These are phyloP conservation scores for Vigna trinervia DNA, from an alignment of 306 rosid genomes.

Conservation along the genomic window DNA sequence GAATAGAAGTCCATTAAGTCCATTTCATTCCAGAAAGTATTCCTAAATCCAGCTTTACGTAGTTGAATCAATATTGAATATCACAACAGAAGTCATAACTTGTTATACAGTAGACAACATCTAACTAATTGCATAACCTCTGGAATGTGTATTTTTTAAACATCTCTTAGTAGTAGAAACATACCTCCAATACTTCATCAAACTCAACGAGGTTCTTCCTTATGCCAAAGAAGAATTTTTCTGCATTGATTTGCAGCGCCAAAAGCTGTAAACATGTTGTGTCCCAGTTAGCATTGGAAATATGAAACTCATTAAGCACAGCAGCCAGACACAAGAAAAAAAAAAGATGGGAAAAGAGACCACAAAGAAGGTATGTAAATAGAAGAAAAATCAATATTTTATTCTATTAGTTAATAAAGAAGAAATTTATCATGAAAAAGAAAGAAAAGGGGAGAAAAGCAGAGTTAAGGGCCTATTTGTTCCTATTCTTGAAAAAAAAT, in stretches of 20 bases:
- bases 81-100: slow-evolving; percentile 10
- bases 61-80: slow-evolving; percentile 35
- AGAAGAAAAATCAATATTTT: slow-evolving; percentile 30
- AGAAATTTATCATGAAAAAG: slow-evolving; percentile 17
- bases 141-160: slow-evolving; percentile 8
- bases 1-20: slow-evolving; percentile 32
- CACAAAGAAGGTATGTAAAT: slow-evolving; percentile 15
- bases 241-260: slow-evolving; percentile 92
- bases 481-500: neutral
- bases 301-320: slow-evolving; percentile 37
- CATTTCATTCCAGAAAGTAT: slow-evolving; percentile 27
- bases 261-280: slow-evolving; percentile 61
- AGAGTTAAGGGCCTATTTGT: neutral
- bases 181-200: slow-evolving; percentile 98
- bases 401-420: slow-evolving; percentile 21
- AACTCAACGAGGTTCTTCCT: slow-evolving; percentile 94
- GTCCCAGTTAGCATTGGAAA: slow-evolving; percentile 45
- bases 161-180: slow-evolving; percentile 33
- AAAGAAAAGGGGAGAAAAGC: slow-evolving; percentile 28
- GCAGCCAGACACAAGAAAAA: slow-evolving; percentile 23
- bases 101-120: slow-evolving; percentile 16
- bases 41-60: slow-evolving; percentile 6
- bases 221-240: slow-evolving; percentile 85
- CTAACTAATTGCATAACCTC: slow-evolving; percentile 34
- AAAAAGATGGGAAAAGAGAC: slow-evolving; percentile 33